phyloP scores from a whole-genome alignment of 371 early-diverging fungal genomes.

The Mucor piriformis region DNA sequence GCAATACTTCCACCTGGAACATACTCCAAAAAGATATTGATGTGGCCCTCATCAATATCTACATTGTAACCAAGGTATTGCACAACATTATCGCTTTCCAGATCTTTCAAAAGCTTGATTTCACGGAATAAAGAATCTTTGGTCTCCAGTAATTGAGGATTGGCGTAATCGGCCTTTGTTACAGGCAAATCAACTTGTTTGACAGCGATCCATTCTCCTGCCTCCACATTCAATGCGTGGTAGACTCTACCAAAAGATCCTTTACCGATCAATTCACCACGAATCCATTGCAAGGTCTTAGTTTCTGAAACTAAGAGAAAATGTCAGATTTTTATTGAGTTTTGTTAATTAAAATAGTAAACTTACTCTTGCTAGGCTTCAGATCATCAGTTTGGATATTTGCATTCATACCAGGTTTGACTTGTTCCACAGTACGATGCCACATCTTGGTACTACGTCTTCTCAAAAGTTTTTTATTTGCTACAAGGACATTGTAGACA shows the following conservation, averaged over 20 bases:
- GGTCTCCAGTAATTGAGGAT: constrained; percentile 37
- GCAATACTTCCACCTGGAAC: constrained; percentile 96
- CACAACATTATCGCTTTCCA: constrained; percentile 93
- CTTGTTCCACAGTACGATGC: constrained; percentile 61
- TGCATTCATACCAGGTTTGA: constrained; percentile 55
- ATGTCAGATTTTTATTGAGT: not conserved
- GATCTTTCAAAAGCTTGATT: constrained; percentile 53
- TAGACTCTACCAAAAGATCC: constrained; percentile 98
- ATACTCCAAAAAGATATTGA: constrained; percentile 97
- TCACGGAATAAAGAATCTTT: constrained; percentile 49
- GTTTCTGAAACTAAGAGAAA: constrained; percentile 10
- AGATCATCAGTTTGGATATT: constrained; percentile 19
- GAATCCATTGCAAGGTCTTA: constrained; percentile 73
- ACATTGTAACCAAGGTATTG: constrained; percentile 80
- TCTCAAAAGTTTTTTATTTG: constrained; percentile 41
- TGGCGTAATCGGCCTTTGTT: constrained; percentile 53
- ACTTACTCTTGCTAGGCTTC: constrained; percentile 33
- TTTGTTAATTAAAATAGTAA: too few relatives aligned
- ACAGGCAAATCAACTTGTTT: constrained; percentile 93
- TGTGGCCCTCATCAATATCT: constrained; percentile 62
- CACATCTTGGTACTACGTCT: constrained; percentile 69
- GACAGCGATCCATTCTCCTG: constrained; percentile 94
- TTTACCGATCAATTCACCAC: constrained; percentile 92
- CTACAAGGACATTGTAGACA: constrained; percentile 42
- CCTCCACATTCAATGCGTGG: constrained; percentile 83